These are phyloP conservation scores for Corylus americana DNA, from an alignment of 306 rosid species.

Conservation along the genomic window DNA sequence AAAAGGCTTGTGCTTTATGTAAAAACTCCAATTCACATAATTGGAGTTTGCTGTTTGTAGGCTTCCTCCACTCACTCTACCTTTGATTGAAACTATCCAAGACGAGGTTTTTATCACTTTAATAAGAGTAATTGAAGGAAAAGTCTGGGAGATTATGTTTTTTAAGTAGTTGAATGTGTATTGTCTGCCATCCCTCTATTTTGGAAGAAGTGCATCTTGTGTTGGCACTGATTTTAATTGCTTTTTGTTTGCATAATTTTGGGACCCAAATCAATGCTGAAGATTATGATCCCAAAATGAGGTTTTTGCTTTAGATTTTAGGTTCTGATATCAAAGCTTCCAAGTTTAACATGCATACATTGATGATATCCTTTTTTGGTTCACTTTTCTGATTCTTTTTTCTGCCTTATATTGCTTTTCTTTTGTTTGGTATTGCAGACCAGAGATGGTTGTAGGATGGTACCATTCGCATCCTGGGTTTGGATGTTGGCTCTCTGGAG, in stretches of 20 bases:
- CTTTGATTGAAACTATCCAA: neutral
- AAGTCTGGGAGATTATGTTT: neutral
- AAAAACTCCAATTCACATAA: neutral
- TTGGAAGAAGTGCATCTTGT: neutral
- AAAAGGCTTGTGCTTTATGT: neutral
- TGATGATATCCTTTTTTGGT: conserved; percentile 1
- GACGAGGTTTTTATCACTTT: neutral
- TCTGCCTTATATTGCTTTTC: neutral
- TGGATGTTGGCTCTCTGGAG: conserved; percentile 99
- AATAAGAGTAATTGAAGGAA: neutral
- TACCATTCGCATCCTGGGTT: conserved; percentile 98
- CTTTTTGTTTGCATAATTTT: neutral
- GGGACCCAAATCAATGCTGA: neutral
- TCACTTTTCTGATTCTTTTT: neutral
- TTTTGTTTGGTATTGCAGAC: conserved; percentile 47
- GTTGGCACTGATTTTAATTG: neutral
- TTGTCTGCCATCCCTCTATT: neutral
- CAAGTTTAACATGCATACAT: neutral
- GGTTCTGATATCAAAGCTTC: neutral
- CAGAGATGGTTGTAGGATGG: conserved; percentile 99
- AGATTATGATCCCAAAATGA: neutral
- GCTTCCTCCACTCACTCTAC: neutral
- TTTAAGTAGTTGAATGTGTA: neutral
- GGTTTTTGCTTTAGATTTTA: neutral
- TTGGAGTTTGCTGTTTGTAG: neutral